Evolutionary conservation across 257 asterid genomes (phyloP).

Genomic region (Nicotiana noctiflora): DNA sequence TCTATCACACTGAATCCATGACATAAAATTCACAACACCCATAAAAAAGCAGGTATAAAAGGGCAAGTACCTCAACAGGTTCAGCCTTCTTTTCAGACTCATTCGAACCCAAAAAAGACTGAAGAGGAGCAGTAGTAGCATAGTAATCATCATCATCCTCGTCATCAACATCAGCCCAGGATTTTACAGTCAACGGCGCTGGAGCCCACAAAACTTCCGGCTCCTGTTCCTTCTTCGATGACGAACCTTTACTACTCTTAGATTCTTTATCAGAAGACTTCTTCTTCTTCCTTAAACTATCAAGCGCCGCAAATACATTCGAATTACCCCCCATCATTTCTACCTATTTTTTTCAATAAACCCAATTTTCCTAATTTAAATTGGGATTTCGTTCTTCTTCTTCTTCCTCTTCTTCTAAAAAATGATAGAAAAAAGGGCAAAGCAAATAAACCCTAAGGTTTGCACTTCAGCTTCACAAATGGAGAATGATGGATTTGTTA

Average conservation of each 20-base stretch:
- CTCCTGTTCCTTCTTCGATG: slow-evolving; percentile 39
- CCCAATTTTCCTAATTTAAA: neutral
- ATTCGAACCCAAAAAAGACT: slow-evolving; percentile 42
- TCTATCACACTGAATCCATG: neutral
- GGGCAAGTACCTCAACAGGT: slow-evolving; percentile 44
- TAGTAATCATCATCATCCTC: slow-evolving; percentile 76
- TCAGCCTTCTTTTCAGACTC: slow-evolving; percentile 32
- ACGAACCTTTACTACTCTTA: slow-evolving; percentile 20
- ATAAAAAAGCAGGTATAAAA: neutral
- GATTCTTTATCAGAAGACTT: slow-evolving; percentile 56
- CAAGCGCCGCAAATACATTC: slow-evolving; percentile 79
- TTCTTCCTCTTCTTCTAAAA: neutral
- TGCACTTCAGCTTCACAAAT: too few relatives aligned
- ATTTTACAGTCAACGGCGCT: slow-evolving; percentile 53
- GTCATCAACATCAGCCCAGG: slow-evolving; percentile 82
- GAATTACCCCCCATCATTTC: slow-evolving; percentile 66
- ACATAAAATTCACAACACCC: neutral
- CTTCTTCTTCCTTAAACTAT: slow-evolving; percentile 61
- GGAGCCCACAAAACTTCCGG: slow-evolving; percentile 62
- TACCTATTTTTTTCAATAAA: neutral
- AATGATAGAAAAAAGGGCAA: neutral
- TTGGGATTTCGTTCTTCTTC: neutral
- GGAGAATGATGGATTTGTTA: neutral
- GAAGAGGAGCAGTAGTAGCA: slow-evolving; percentile 78
- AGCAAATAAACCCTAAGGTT: too few relatives aligned